These are phyloP conservation scores for Hymenoscyphus scutula DNA, from an alignment of 2,329 filamentous ascomycete species.

Conservation along the genomic window DNA sequence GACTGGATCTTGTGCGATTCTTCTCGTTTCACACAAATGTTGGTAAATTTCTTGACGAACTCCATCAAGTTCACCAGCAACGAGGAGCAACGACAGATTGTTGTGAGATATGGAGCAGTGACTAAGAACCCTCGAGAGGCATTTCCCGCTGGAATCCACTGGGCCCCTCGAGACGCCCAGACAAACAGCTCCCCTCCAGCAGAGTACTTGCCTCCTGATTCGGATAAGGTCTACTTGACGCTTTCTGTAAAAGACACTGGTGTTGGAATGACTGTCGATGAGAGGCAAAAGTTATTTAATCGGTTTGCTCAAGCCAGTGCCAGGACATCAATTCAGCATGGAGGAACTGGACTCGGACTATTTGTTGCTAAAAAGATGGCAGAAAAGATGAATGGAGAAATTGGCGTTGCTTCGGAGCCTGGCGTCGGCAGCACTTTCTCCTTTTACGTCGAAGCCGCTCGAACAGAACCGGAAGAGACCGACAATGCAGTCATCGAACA, in stretches of 20 bases:
- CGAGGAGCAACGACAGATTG: conserved; percentile 55
- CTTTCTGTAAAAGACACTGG: conserved; percentile 77
- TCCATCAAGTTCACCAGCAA: conserved; percentile 77
- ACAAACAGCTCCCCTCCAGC: conserved; percentile 23
- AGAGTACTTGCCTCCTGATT: conserved; percentile 31
- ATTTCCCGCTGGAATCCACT: conserved; percentile 10
- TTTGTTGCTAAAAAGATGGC: conserved; percentile 80
- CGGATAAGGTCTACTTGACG: conserved; percentile 59
- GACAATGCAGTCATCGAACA: conserved; percentile 4
- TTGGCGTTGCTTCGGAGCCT: conserved; percentile 67
- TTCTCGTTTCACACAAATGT: conserved; percentile 70
- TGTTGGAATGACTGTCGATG: conserved; percentile 65
- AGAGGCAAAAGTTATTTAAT: conserved; percentile 72
- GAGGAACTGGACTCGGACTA: conserved; percentile 73
- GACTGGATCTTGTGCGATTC: conserved; percentile 71
- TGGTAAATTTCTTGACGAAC: conserved; percentile 79
- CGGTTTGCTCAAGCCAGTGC: conserved; percentile 75
- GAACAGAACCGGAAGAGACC: conserved; percentile 11
- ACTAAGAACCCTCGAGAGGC: conserved; percentile 20
- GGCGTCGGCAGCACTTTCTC: conserved; percentile 73
- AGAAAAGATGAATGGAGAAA: conserved; percentile 76
- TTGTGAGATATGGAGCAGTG: conserved; percentile 37
- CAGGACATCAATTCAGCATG: conserved; percentile 73
- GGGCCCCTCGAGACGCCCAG: conserved; percentile 18
- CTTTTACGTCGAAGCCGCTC: conserved; percentile 66